Conservation (phyloP, 139 green algal genomes). For the Chlamydomonas eustigma region DNA sequence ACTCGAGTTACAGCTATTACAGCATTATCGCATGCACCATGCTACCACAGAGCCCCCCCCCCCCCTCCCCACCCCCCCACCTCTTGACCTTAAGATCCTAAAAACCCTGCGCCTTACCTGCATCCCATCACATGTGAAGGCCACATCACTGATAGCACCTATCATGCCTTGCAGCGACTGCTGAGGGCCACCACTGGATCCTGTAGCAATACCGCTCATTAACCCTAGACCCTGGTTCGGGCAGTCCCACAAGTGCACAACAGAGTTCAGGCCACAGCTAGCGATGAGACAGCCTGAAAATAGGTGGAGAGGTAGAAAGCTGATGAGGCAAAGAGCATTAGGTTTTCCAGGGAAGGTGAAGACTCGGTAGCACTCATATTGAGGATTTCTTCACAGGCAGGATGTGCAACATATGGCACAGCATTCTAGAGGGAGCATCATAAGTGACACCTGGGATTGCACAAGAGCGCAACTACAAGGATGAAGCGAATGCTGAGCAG, state of each 20-base stretch:
- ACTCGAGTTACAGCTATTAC: too few relatives aligned
- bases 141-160: slow-evolving; percentile 45
- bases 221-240: slow-evolving; percentile 1
- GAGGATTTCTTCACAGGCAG: too few relatives aligned
- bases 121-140: slow-evolving; percentile 52
- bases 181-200: neutral
- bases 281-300: slow-evolving; percentile 46
- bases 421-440: too few relatives aligned
- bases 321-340: neutral
- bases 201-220: neutral
- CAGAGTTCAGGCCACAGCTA: slow-evolving; percentile 59
- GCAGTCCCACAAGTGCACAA: slow-evolving; percentile 64
- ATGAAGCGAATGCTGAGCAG: too few relatives aligned
- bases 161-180: slow-evolving; percentile 41
- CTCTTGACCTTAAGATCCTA: neutral
- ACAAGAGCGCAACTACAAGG: too few relatives aligned
- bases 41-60: neutral
- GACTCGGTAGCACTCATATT: too few relatives aligned
- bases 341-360: neutral
- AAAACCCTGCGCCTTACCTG: neutral
- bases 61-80: neutral
- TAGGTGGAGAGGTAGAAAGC: neutral
- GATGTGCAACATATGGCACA: too few relatives aligned
- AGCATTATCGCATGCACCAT: too few relatives aligned
- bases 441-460: too few relatives aligned